Base-by-base conservation (phyloP, 495 filamentous ascomycete species). In the Niebla homalea region DNA sequence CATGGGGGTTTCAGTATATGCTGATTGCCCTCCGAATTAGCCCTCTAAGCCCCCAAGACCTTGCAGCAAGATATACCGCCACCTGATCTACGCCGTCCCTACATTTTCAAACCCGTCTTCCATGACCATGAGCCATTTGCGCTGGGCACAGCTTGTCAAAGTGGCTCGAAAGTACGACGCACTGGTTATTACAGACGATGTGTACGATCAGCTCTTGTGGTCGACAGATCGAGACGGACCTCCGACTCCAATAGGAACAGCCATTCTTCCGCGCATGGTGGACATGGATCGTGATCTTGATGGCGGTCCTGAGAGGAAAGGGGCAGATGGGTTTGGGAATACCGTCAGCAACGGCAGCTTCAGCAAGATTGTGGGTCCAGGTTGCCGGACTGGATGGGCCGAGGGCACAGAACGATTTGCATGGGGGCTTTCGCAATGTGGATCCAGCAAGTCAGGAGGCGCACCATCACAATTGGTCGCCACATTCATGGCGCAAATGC, bases 201-300 rank as follows among this genome's bases (percentile, higher is more conserved):
- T 96, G 1, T 96, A 96, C 53, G 89, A 95, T 62, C 80, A 87
- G 51, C 70, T 95, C 0, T 83, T 85, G 60, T 92, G 87, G 79
- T 72, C 75, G 5, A 46, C 69, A 3, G 67, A 67, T 23, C 62
- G 55, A 0, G 58, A 53, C 26, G 39, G 39, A 8, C 32, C 60
- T 5, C 50, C 57, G 21, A 22, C 53, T 15, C 20, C 40, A 3
- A 54, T 57, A n/a, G 62, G 68, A 18, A 65, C 62, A 40, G 77
- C 79, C 0, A 49, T 70, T 1, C 57, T 86, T 3, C 85, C 88
- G 2, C 74, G 88, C 1, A 60, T 94, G 2, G 81, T 87, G 5
- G 87, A 89, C 55, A 69, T 95, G 38, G 87, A 94, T 60, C 67
- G 80, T 2, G 70, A 72, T 36, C 62, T 84, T 15, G 70, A 79